Evolutionary conservation across 768 basidiomycete genomes (phyloP), one percentile per base, ranked within the genome.

Genomic region (Suillus clintonianus): DNA sequence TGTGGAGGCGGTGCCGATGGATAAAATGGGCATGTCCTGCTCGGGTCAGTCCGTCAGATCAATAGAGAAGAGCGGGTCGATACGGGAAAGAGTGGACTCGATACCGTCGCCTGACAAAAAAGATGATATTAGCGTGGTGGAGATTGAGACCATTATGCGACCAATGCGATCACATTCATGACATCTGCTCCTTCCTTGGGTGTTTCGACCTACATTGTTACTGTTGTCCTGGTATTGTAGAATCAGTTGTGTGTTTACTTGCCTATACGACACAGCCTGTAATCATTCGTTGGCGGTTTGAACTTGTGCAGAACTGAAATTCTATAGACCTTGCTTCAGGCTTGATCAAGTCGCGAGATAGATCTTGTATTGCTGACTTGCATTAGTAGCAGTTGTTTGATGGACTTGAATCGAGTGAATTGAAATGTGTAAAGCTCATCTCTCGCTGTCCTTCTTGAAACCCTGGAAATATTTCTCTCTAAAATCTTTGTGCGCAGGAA

Each of bases 401-500:
- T 41, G 10, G 24, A 11, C 5, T 54, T 53, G 43, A 11, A 54
- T 47, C 64, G 55, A 63, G 19, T 3, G 30, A 32, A 53, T 30
- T 42, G 47, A 58, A 34, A 56, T 43, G 39, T 15, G 34, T 7
- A 22, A 15, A 37, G 14, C 14, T 45, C 30, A 72, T 59, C 63
- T 48, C 39, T 64, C 63, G 8, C 39, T 60, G 34, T 73, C 72
- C 62, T 82, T 86, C 66, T 81, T 89, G 75, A 96, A 95, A 0
- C 92, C 89, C 60, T 88, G 86, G 66, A 94, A 94, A 73, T 94
- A 97, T 71, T 94, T 93, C 67, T 90, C 87, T 60, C 94, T 81
- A 74, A 99, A 99, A 69, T 92, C 89, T 67, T 85, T 89, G 75
- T 99, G 96, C 1, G 94, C 95, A 3, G 96, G 95, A 14, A 87